Percentiles rank a stretch among this genome's conserved stretches.
phyloP scores from a whole-genome alignment of 352 stramenopile species.

The Phytophthora parvispora region DNA sequence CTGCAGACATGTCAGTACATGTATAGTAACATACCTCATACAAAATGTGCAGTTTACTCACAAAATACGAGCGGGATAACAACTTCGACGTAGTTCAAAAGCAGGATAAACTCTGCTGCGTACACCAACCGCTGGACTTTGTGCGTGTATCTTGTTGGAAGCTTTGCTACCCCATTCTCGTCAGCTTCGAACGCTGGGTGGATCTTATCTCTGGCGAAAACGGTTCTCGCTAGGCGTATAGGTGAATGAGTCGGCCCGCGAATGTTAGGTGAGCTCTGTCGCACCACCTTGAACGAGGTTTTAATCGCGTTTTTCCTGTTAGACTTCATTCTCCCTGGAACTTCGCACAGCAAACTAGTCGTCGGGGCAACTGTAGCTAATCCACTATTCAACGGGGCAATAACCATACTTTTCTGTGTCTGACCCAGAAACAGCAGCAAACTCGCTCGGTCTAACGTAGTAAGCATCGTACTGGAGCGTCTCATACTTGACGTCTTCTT shows the following conservation, averaged over 20 bases:
- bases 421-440: not conserved
- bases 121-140: not conserved
- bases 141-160: not conserved
- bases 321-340: not conserved
- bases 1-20: not conserved
- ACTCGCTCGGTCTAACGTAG: not conserved
- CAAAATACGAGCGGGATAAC: constrained; percentile 1
- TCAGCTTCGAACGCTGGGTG: not conserved
- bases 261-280: not conserved
- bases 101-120: not conserved
- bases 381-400: not conserved
- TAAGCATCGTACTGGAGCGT: not conserved
- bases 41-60: not conserved
- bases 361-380: not conserved
- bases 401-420: not conserved
- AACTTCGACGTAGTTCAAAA: not conserved
- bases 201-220: not conserved
- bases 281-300: not conserved
- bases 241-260: not conserved
- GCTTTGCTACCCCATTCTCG: not conserved
- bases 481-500: not conserved
- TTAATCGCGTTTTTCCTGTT: not conserved
- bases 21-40: too few relatives aligned
- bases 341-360: not conserved
- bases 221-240: not conserved